phyloP scores from a whole-genome alignment of 805 yeast genomes.

The Saccharomycopsis malanga region DNA sequence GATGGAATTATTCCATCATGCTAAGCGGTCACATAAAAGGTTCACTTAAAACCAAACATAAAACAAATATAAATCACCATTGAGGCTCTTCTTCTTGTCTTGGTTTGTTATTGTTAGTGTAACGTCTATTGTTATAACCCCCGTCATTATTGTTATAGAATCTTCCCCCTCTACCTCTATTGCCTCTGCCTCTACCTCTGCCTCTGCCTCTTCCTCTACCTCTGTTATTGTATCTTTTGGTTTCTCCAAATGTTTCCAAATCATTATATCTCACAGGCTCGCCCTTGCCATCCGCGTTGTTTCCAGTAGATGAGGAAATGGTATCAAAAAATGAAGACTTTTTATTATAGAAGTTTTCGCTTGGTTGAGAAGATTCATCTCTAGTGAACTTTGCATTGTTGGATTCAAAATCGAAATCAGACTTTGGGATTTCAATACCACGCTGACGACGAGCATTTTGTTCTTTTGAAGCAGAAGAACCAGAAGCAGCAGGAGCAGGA shows the following conservation, averaged over 20 bases:
- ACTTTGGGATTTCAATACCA: slow-evolving; percentile 37
- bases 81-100: slow-evolving; percentile 6
- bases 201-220: slow-evolving; percentile 49
- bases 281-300: slow-evolving; percentile 28
- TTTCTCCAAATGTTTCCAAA: slow-evolving; percentile 22
- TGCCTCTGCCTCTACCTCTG: slow-evolving; percentile 37
- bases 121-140: slow-evolving; percentile 22
- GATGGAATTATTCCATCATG: no score
- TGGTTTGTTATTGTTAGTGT: slow-evolving; percentile 1
- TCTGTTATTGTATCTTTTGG: slow-evolving; percentile 12
- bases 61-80: slow-evolving; percentile 15
- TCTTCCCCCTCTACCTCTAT: slow-evolving; percentile 35
- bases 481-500: neutral
- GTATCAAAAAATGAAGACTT: slow-evolving; percentile 84
- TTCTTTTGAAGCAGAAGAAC: slow-evolving; percentile 19
- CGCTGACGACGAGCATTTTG: slow-evolving; percentile 10
- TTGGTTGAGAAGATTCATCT: slow-evolving; percentile 30
- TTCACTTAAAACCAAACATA: no score
- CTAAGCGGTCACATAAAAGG: no score
- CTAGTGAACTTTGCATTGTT: slow-evolving; percentile 66
- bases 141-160: slow-evolving; percentile 27
- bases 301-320: slow-evolving; percentile 58
- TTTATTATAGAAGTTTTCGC: slow-evolving; percentile 54
- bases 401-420: slow-evolving; percentile 69
- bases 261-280: slow-evolving; percentile 17